Conservation (phyloP, 805 yeast genomes). For the Metschnikowia amazonensis region DNA sequence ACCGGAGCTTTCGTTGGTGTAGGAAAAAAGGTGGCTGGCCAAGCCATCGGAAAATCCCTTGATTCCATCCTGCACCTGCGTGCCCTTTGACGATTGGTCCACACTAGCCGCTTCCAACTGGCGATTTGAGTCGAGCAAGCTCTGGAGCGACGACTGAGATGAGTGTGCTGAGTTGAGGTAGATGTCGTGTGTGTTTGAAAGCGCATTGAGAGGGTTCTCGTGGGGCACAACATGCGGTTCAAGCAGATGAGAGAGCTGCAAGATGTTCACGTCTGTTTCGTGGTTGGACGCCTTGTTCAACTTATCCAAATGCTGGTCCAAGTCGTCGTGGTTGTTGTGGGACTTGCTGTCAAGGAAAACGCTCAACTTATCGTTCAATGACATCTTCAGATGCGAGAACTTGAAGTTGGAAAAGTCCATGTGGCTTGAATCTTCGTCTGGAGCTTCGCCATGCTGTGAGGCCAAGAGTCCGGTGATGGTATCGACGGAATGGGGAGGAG, state of each 20-base stretch:
- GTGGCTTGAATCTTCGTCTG: background rate
- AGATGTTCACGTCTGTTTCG: conserved; percentile 33
- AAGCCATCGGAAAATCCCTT: conserved; percentile 39
- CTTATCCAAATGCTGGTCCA: conserved; percentile 35
- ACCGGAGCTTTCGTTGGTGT: conserved; percentile 1
- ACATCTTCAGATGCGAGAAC: conserved; percentile 18
- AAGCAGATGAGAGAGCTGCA: conserved; percentile 31
- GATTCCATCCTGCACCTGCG: conserved; percentile 40
- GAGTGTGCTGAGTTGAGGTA: conserved; percentile 26
- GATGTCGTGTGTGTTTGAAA: conserved; percentile 25
- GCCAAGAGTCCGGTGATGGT: conserved; percentile 18
- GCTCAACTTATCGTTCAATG: conserved; percentile 45
- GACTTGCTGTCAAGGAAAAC: conserved; percentile 31
- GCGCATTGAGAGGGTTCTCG: conserved; percentile 34
- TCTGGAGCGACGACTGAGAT: conserved; percentile 36
- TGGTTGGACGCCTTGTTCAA: conserved; percentile 24
- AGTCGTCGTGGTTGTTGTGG: conserved; percentile 20
- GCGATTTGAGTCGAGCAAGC: conserved; percentile 19
- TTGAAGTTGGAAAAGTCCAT: background rate
- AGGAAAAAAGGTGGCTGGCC: conserved; percentile 25
- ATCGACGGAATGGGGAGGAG: conserved; percentile 19
- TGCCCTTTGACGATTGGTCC: conserved; percentile 20
- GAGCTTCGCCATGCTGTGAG: background rate
- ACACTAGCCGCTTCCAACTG: conserved; percentile 13
- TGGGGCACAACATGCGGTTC: conserved; percentile 11